phyloP scores from a whole-genome alignment of 2,329 filamentous ascomycete species.

The Bertia moriformis region DNA sequence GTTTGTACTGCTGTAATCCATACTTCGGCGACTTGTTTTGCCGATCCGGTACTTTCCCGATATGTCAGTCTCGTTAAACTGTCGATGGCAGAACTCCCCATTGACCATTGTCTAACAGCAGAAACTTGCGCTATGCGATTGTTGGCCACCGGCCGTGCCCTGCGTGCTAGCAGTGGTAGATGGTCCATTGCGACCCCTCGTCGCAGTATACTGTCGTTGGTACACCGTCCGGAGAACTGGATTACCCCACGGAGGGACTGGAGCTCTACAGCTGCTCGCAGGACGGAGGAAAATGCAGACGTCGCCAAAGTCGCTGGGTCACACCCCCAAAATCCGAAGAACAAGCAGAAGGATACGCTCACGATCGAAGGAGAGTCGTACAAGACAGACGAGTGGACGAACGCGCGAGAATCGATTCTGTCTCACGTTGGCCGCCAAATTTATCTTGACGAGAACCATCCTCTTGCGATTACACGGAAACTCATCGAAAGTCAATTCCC shows the following conservation, averaged over 20 bases:
- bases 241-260: neutral
- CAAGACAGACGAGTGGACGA: neutral
- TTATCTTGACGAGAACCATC: slow-evolving; percentile 85
- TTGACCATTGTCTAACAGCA: too few species aligned
- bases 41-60: neutral
- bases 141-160: neutral
- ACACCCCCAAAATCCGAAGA: too few species aligned
- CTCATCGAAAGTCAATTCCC: slow-evolving; percentile 87
- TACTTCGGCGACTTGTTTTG: neutral
- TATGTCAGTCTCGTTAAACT: too few species aligned
- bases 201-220: too few species aligned
- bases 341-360: neutral
- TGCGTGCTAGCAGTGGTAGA: slow-evolving; percentile 1
- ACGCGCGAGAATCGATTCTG: neutral
- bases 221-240: neutral
- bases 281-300: neutral
- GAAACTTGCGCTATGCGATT: neutral
- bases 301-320: too few species aligned
- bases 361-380: neutral
- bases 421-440: slow-evolving; percentile 37
- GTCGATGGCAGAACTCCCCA: too few species aligned
- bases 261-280: neutral
- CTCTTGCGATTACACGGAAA: slow-evolving; percentile 75
- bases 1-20: too few species aligned
- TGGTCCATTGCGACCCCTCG: slow-evolving; percentile 1